These are phyloP conservation scores for Fraxinus greggii DNA, from an alignment of 305 asterid species.

Conservation along the genomic window DNA sequence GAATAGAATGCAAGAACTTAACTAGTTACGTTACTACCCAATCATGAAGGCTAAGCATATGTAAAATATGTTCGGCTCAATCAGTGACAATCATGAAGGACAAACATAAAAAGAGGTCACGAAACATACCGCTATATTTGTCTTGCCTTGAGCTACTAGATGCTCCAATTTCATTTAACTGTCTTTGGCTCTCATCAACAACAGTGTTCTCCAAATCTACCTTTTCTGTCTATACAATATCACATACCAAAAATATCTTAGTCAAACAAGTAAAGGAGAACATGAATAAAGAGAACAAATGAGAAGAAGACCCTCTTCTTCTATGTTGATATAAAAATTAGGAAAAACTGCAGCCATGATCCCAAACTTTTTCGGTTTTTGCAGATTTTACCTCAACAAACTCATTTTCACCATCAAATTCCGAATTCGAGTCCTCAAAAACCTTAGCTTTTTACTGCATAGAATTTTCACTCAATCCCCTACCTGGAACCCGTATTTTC, in stretches of 20 bases:
- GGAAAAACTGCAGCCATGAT: no score
- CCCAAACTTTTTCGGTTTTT: no score
- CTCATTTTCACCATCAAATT: slow-evolving; percentile 17
- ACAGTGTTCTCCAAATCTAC: slow-evolving; percentile 97
- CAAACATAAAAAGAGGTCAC: background rate
- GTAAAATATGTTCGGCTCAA: slow-evolving; percentile 14
- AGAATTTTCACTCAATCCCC: slow-evolving; percentile 14
- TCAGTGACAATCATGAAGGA: slow-evolving; percentile 32
- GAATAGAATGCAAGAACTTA: background rate
- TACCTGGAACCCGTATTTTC: slow-evolving; percentile 20
- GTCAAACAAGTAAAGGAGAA: slow-evolving; percentile 22
- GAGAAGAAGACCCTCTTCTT: background rate
- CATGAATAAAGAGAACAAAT: slow-evolving; percentile 6
- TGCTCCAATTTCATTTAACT: slow-evolving; percentile 59
- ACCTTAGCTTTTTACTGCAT: slow-evolving; percentile 28
- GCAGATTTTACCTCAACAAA: background rate
- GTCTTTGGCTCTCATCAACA: slow-evolving; percentile 96
- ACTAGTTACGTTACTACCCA: slow-evolving; percentile 8
- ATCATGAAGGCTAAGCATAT: slow-evolving; percentile 8
- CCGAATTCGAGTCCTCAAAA: slow-evolving; percentile 14
- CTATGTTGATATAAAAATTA: background rate
- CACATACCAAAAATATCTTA: slow-evolving; percentile 23
- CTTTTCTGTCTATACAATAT: slow-evolving; percentile 80
- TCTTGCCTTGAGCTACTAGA: slow-evolving; percentile 76
- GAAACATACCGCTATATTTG: slow-evolving; percentile 53